Evolutionary conservation across 345 rosid species (phyloP), one percentile per base, ranked within the genome.

Genomic region (Dimocarpus longan): DNA sequence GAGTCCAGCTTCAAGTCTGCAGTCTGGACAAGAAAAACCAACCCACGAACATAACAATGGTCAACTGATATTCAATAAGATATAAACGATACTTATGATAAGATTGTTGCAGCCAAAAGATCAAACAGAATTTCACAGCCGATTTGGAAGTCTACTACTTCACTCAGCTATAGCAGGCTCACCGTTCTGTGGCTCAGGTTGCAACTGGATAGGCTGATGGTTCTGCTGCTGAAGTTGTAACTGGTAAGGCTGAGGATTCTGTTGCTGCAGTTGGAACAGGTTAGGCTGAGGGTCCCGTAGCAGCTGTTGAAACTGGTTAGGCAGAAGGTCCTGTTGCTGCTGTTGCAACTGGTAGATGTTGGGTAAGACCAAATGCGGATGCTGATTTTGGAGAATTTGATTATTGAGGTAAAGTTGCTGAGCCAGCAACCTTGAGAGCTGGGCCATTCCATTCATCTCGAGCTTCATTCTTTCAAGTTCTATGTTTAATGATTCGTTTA

Each of bases 381-480:
- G 81, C 66, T 79, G 81, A 74, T 50, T 57, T 68, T 83, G 85
- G 68, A 80, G 84, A 68, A 82, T 76, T 52, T 70, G 86, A 24
- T 77, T 75, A 72, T 74, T 83, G 21, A 82, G 50, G 4, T 83
- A 72, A 60, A 83, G 79, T 73, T 81, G 84, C 72, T 88, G 80
- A 64, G 84, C 76, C 81, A 80, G 69, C 32, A 79, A 2, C 72
- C 69, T 81, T 11, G 85, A 78, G 15, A 78, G 82, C 48, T 81
- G 77, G 39, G 66, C 46, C 50, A 81, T 78, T 32, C 83, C 85
- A 40, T 82, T 82, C 10, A 48, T 28, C 69, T 89, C 88, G 4
- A 79, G 64, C 81, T 86, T 87, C 81, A 91, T 76, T 43, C 89
- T 82, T 62, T 82, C 90, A 19, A 87, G 86, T 80, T 91, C 93